Evolutionary conservation across 495 filamentous ascomycete species (phyloP).

Genomic region (Chaetomium cochliodes): DNA sequence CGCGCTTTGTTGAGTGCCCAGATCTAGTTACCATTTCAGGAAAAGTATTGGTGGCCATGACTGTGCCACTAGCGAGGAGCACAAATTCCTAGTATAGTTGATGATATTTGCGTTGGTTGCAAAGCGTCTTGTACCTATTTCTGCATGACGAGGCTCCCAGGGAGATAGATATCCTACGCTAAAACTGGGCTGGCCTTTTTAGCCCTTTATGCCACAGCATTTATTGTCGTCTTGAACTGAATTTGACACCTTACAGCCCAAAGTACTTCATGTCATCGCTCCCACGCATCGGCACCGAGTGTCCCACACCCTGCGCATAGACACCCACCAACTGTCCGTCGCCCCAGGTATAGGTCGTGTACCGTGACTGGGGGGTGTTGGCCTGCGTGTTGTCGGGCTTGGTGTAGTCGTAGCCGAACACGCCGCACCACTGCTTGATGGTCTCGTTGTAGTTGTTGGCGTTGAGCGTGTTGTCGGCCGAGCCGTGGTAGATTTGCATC

Average conservation of each 20-base stretch:
- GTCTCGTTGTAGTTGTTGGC: conserved; percentile 51
- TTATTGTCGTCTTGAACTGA: conserved; percentile 43
- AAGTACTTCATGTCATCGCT: conserved; percentile 31
- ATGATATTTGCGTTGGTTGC: no score
- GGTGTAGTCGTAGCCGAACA: conserved; percentile 39
- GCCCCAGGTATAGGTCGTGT: conserved; percentile 28
- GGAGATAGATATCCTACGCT: no score
- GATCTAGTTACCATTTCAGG: no score
- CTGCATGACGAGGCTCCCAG: no score
- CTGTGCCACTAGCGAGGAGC: no score
- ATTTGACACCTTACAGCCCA: conserved; percentile 36
- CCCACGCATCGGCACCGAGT: conserved; percentile 28
- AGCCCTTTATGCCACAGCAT: neutral
- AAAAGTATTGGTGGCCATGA: no score
- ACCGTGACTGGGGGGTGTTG: conserved; percentile 25
- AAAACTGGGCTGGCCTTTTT: no score
- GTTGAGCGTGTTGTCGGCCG: conserved; percentile 42
- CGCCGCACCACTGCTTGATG: conserved; percentile 52
- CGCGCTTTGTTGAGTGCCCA: no score
- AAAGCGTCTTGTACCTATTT: no score
- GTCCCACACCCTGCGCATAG: conserved; percentile 30
- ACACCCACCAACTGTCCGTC: conserved; percentile 22
- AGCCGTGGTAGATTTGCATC: conserved; percentile 55
- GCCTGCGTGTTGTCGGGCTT: conserved; percentile 21
- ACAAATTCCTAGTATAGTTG: no score